Evolutionary conservation across 139 green algal genomes (phyloP).

Genomic region (Tetraselmis striata): DNA sequence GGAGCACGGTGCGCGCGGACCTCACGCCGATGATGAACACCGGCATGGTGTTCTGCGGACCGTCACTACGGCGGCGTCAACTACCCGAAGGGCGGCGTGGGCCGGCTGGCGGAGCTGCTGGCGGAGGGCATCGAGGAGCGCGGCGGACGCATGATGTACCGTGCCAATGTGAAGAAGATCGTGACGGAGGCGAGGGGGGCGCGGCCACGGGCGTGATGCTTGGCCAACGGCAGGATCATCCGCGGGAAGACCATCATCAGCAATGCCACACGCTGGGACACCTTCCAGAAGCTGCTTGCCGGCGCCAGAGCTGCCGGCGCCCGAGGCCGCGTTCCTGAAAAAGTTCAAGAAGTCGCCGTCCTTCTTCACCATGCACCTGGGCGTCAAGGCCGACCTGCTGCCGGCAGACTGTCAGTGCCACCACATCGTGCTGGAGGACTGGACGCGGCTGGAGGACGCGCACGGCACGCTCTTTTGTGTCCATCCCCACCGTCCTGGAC

Average conservation of each 20-base stretch:
- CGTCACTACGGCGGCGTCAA: conserved; percentile 94
- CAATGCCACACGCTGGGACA: conserved; percentile 97
- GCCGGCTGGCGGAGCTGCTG: conserved; percentile 69
- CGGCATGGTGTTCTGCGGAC: conserved; percentile 75
- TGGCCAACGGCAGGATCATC: conserved; percentile 63
- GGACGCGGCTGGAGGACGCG: conserved; percentile 72
- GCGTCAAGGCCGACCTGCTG: conserved; percentile 69
- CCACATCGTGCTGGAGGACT: conserved; percentile 93
- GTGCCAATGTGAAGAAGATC: conserved; percentile 83
- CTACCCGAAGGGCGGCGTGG: conserved; percentile 88
- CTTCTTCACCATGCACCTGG: conserved; percentile 90
- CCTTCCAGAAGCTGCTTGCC: conserved; percentile 82
- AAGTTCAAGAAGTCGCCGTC: conserved; percentile 89
- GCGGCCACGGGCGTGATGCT: conserved; percentile 67
- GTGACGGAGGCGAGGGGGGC: conserved; percentile 46
- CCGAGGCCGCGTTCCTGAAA: conserved; percentile 53
- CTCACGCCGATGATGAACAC: conserved; percentile 95
- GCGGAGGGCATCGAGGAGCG: conserved; percentile 58
- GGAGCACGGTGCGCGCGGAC: conserved; percentile 80
- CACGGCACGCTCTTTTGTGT: conserved; percentile 89
- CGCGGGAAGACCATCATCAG: conserved; percentile 71
- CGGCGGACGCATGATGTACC: conserved; percentile 81
- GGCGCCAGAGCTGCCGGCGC: conserved; percentile 62
- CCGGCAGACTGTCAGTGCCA: conserved; percentile 59
- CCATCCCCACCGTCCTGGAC: conserved; percentile 88